Base-by-base conservation (phyloP, 169 alveolate species). In the Plasmodium cynomolgi region DNA sequence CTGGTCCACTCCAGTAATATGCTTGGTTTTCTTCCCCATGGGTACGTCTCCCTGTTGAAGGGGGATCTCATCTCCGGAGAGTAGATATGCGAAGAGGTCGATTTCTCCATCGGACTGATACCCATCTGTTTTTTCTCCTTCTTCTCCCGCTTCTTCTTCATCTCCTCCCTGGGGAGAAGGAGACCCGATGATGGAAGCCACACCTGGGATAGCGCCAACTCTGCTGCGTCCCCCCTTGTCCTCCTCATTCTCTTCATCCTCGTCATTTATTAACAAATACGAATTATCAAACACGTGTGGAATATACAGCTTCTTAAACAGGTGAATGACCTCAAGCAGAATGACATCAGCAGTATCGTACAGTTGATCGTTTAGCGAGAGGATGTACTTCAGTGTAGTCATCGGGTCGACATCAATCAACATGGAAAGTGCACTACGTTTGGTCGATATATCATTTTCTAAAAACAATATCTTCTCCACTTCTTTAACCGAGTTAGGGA, bases 401-500 rank as follows among this genome's bases (percentile, higher is more conserved):
- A 97, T 92, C 41, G 98, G 98, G 62, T 97, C 97, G 33, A 98
- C 96, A 80, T 97, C 98, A 81, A 96, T 97, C 68, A 98, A 90
- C 81, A 98, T 93, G 72, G 98, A 95, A 74, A 98, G 98, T 5
- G 99, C 99, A 93, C 98, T 98, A 84, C 99, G 97, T 84, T 97
- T 97, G 9, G 99, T 98, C n/a, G 98, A 97, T 68, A 98, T 96
- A 95, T 97, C 99, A 91, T 95, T 97, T 95, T 98, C 99, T 84
- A 98, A 96, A 74, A 95, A 93, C 74, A 98, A 94, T 5, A 97
- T 92, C 31, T 97, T 96, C 75, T 97, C 98, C 74, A 97, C 97
- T 47, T 95, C 94, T 96, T 97, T 79, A 92, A 92, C 86, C 73
- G 95, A 68, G 71, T 98, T 98, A 11, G 98, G 98, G 1, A 98